These are phyloP conservation scores for Fusarium metavorans DNA, from an alignment of 2,329 filamentous ascomycete species.

Conservation along the genomic window DNA sequence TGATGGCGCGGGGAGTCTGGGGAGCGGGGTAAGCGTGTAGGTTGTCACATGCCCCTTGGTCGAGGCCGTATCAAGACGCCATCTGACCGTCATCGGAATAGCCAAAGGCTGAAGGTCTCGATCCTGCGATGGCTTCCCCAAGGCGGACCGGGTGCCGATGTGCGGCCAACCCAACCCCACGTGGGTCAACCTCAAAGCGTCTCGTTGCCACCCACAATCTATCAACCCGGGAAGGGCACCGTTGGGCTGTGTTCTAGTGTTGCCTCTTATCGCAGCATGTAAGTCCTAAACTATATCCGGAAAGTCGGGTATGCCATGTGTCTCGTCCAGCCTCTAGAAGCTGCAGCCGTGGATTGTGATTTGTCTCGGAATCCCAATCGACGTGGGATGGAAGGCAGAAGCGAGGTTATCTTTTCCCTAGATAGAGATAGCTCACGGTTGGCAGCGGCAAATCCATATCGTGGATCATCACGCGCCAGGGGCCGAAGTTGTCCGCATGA, in stretches of 20 bases:
- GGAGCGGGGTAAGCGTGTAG: constrained; percentile 29
- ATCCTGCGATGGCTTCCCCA: background rate
- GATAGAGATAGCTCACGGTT: background rate
- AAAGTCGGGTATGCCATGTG: constrained; percentile 1
- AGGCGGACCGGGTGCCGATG: constrained; percentile 25
- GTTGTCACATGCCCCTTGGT: constrained; percentile 24
- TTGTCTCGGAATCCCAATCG: background rate
- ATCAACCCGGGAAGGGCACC: constrained; percentile 29
- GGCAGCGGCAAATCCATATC: background rate
- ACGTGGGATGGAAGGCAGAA: background rate
- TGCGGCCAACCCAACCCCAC: constrained; percentile 12
- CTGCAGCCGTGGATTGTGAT: constrained; percentile 2
- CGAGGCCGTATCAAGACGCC: constrained; percentile 9
- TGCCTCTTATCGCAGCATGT: constrained; percentile 4
- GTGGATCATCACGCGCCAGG: background rate
- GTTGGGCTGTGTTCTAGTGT: constrained; percentile 18
- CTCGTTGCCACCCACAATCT: background rate
- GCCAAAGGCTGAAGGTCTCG: constrained; percentile 13
- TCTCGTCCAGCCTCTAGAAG: constrained; percentile 21
- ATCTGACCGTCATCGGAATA: constrained; percentile 14
- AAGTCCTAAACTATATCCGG: constrained; percentile 6
- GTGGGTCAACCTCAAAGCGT: constrained; percentile 1
- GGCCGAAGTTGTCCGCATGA: background rate
- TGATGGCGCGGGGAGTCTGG: constrained; percentile 31
- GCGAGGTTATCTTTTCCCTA: background rate